phyloP scores from a whole-genome alignment of 1,139 yeast species.

The Yamadazyma blattariae region DNA sequence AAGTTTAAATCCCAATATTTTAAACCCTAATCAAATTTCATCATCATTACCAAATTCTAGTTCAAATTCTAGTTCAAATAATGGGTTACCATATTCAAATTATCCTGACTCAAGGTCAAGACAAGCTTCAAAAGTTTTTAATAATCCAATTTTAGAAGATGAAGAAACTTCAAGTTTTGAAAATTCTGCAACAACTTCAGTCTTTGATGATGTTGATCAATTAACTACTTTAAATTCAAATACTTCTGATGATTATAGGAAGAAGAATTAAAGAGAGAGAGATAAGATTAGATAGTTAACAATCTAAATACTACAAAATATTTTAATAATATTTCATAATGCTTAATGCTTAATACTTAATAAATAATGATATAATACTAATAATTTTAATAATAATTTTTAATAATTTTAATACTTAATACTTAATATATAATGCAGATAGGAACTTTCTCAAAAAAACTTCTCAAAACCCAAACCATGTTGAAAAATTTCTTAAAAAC shows the following conservation, averaged over 20 bases:
- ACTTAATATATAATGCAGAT: too few relatives aligned
- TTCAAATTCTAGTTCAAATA: neutral
- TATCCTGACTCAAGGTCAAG: conserved; percentile 33
- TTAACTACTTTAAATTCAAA: conserved; percentile 14
- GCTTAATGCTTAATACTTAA: too few relatives aligned
- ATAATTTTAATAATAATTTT: too few relatives aligned
- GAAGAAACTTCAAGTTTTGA: conserved; percentile 32
- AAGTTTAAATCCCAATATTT: neutral
- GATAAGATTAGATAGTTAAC: too few relatives aligned
- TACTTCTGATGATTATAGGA: conserved; percentile 14
- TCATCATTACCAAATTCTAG: neutral
- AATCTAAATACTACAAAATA: too few relatives aligned
- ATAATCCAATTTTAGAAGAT: conserved; percentile 20
- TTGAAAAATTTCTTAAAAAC: conserved; percentile 1
- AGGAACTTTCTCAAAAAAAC: too few relatives aligned
- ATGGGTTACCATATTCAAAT: conserved; percentile 9
- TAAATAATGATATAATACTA: too few relatives aligned
- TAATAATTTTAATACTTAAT: too few relatives aligned
- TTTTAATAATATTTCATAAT: too few relatives aligned
- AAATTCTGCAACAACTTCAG: conserved; percentile 39
- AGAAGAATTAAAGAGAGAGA: conserved; percentile 4
- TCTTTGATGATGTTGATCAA: conserved; percentile 30
- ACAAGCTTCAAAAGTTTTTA: conserved; percentile 25
- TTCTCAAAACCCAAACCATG: too few relatives aligned
- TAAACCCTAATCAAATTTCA: neutral